These are phyloP conservation scores for Boletus sp. DNA, from an alignment of 1,284 basidiomycete species.

Conservation along the genomic window DNA sequence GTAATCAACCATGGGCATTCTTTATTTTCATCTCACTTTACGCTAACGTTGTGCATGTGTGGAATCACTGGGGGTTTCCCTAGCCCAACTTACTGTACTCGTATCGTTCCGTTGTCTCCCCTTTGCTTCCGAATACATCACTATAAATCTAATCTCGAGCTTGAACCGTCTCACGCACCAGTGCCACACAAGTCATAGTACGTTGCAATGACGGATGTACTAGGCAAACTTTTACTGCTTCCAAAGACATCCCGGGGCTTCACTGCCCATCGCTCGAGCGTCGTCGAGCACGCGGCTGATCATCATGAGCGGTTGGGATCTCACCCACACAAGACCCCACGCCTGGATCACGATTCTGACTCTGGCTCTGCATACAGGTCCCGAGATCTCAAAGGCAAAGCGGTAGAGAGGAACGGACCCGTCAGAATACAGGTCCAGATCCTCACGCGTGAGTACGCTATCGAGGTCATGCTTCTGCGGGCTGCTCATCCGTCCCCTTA, in stretches of 20 bases:
- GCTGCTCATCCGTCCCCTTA: conserved; percentile 9
- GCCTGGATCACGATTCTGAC: conserved; percentile 59
- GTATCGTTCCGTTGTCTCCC: too few relatives aligned
- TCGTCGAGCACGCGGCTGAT: conserved; percentile 28
- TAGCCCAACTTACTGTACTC: too few relatives aligned
- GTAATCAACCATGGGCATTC: too few relatives aligned
- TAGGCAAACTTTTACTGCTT: conserved; percentile 42
- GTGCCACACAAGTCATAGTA: too few relatives aligned
- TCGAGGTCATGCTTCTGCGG: background rate
- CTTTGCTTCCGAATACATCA: too few relatives aligned
- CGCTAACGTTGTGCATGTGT: too few relatives aligned
- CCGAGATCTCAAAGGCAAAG: conserved; percentile 30
- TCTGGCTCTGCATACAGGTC: conserved; percentile 58
- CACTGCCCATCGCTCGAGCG: conserved; percentile 37
- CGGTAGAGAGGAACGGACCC: conserved; percentile 32
- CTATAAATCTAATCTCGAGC: too few relatives aligned
- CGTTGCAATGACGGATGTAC: conserved; percentile 25
- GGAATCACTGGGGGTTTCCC: too few relatives aligned
- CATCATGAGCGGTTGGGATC: conserved; percentile 41
- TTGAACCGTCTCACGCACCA: too few relatives aligned
- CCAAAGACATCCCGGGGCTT: conserved; percentile 55
- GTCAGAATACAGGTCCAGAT: conserved; percentile 44
- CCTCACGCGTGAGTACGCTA: conserved; percentile 34
- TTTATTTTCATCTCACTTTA: too few relatives aligned
- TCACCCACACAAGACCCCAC: conserved; percentile 63